Conservation (phyloP, 202 grass and related monocot genomes). For the Carex sylvatica region DNA sequence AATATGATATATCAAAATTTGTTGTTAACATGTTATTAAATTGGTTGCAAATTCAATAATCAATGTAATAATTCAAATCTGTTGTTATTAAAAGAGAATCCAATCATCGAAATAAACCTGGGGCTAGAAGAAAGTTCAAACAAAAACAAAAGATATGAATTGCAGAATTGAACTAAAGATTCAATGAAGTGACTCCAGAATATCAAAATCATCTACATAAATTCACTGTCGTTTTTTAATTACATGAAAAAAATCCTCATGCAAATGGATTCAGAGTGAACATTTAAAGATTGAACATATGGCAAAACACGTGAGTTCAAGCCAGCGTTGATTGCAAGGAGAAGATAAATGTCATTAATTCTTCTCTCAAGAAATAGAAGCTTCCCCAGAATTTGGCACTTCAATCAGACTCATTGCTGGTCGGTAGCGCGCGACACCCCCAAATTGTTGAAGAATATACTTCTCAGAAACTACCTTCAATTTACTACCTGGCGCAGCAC, state of each 20-base stretch:
- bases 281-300: not conserved
- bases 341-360: not conserved
- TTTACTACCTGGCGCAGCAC: slow-evolving; percentile 28
- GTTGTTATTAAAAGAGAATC: not conserved
- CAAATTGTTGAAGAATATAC: slow-evolving; percentile 38
- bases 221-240: not conserved
- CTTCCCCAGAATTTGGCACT: not conserved
- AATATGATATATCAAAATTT: too few species aligned
- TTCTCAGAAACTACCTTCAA: slow-evolving; percentile 52
- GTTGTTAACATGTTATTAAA: too few species aligned
- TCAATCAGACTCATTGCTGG: slow-evolving; percentile 26
- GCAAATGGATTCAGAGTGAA: not conserved
- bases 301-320: not conserved
- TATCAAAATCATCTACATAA: not conserved
- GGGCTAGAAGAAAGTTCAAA: not conserved
- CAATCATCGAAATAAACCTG: not conserved
- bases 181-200: not conserved
- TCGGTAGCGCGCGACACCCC: slow-evolving; percentile 29
- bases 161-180: not conserved
- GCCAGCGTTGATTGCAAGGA: not conserved
- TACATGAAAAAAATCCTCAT: too few species aligned
- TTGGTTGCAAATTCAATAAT: not conserved
- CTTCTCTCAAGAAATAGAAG: slow-evolving; percentile 13
- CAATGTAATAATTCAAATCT: not conserved
- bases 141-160: not conserved